Evolutionary conservation across 139 green algal species (phyloP), one percentile per base, ranked within the genome.

Genomic region (Chlorella sp.): DNA sequence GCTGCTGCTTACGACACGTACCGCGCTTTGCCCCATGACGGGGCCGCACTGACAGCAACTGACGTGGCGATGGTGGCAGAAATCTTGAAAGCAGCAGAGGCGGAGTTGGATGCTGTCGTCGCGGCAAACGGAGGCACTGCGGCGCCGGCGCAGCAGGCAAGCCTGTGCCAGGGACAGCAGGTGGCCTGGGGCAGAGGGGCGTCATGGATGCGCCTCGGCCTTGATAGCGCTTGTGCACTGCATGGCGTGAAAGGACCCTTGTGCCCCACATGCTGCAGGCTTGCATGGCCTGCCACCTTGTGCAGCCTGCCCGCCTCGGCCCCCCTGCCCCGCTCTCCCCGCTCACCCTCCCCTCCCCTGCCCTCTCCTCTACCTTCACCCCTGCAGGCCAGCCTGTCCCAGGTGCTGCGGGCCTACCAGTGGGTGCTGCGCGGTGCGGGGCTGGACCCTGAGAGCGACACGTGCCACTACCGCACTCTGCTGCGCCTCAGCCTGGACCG

Each of bases 401-500:
- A 86, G 81, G 81, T 86, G 81, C 81, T 86, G n/a, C 48, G 48
- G 32, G 81, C 81, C 14, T 48, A 86, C 81, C 53, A 69, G 53
- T n/a, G 53, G 12, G 81, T 86, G 81, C 81, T 86, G 48, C 39
- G 30, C 30, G 53, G 48, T 18, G 32, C 53, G 12, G 81, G 81
- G 1, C 32, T 86, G 48, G 81, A 69, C 48, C 48, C 48, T 0
- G 81, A 68, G 1, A 11, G 11, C 14, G 81, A 86, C 81, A 71
- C 81, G 32, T 32, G 32, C 48, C 73, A 73, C 81, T 86, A 86
- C 81, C 81, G 81, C 81, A 86, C 53, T 0, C 81, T 86, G 53
- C 53, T 86, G 48, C 81, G 81, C 81, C 81, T 86, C 48, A 86
- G 81, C 53, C 81, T 86, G 48, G 81, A 86, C 81, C 53, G 30